These are phyloP conservation scores for Exophiala mesophila DNA, from an alignment of 2,329 filamentous ascomycete genomes.

Conservation along the genomic window DNA sequence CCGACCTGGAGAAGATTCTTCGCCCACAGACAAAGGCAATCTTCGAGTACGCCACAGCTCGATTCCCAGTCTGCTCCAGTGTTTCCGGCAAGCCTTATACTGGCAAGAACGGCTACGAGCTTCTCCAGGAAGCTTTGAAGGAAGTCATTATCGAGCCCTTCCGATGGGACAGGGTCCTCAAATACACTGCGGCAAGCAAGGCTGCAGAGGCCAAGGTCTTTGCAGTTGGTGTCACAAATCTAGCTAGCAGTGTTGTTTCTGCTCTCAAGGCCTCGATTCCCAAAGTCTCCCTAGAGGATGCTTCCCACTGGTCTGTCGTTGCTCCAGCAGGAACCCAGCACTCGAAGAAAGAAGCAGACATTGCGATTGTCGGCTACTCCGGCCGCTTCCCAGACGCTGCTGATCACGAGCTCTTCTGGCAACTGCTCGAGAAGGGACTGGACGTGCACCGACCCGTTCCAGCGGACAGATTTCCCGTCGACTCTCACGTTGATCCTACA, in stretches of 20 bases:
- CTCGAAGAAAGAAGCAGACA: slow-evolving; percentile 56
- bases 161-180: slow-evolving; percentile 39
- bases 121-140: slow-evolving; percentile 33
- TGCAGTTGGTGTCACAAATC: slow-evolving; percentile 49
- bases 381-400: slow-evolving; percentile 71
- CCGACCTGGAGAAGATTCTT: slow-evolving; percentile 50
- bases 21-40: slow-evolving; percentile 31
- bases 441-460: slow-evolving; percentile 62
- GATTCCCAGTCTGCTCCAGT: slow-evolving; percentile 37
- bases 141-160: slow-evolving; percentile 37
- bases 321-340: slow-evolving; percentile 26
- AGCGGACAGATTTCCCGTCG: slow-evolving; percentile 66
- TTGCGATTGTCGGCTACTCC: slow-evolving; percentile 81
- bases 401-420: slow-evolving; percentile 68
- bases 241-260: slow-evolving; percentile 52
- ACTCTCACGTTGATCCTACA: slow-evolving; percentile 65
- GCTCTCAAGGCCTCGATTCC: slow-evolving; percentile 42
- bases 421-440: slow-evolving; percentile 66
- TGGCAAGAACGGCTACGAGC: slow-evolving; percentile 30
- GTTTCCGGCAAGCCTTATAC: slow-evolving; percentile 33
- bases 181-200: slow-evolving; percentile 24
- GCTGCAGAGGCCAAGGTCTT: slow-evolving; percentile 36
- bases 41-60: slow-evolving; percentile 28
- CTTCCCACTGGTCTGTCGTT: slow-evolving; percentile 40
- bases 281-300: slow-evolving; percentile 29